Base-by-base conservation (phyloP, 352 stramenopile genomes). In the Globisporangium acanthophoron region DNA sequence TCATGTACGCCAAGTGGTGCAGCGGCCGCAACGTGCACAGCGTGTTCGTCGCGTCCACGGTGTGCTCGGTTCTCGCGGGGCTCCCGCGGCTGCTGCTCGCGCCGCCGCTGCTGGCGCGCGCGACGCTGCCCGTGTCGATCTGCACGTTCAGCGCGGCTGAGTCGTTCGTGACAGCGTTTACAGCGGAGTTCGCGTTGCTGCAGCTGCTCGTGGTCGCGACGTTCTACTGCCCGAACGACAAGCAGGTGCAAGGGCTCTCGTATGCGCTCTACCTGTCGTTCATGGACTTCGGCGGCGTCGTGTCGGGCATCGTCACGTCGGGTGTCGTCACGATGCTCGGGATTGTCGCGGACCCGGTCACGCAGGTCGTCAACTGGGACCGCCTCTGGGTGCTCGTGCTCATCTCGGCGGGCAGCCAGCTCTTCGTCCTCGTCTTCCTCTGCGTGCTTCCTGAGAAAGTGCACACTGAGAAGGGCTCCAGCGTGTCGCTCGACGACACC, bases 141-240 rank as follows among this genome's bases (percentile, higher is more conserved):
- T 93, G 84, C 46, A 74, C 74, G 11, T 92, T 93, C 44, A 59
- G 69, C 41, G 83, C 78, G 0, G 58, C 69, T 39, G 84, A 93
- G 59, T 79, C 84, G 46, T 90, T 93, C 65, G 65, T 90, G 57
- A 90, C 84, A 29, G 69, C 78, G 9, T 93, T 93, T 60, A 85
- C 84, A 0, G 72, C 73, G 40, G 84, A 93, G 64, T 90, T 93
- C 59, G 81, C 81, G n/a, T 60, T 93, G 41, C 66, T 93, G 18
- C 84, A 91, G 58, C 56, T 93, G 41, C 76, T 93, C 21, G 81
- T 93, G 31, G 79, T 93, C 21, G 84, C 84, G n/a, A 93, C 84
- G 7, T 90, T 74, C 69, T 92, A 91, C 60, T 91, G 81, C 37
- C 84, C 84, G 0, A 54, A 70, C 9, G 65, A 71, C 53, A 67